Percentiles rank a stretch among this genome's conserved stretches.
Conservation (phyloP, 805 yeast species). For the Candida odintsovae region DNA sequence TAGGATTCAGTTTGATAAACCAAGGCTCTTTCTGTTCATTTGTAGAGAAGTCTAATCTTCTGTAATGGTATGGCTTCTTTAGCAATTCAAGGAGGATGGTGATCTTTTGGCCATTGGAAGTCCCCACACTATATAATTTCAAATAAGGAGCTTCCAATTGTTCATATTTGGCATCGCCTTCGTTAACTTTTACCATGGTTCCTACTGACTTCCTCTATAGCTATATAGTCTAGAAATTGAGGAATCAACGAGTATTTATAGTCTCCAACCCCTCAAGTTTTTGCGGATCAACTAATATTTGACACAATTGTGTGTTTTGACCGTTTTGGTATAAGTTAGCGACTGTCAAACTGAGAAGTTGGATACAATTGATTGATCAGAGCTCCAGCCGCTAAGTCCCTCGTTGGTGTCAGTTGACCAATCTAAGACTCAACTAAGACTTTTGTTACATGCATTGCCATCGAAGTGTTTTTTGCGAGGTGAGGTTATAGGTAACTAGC, state of each 20-base stretch:
- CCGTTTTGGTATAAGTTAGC: background rate
- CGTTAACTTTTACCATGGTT: conserved; percentile 4
- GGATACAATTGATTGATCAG: background rate
- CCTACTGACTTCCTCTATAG: background rate
- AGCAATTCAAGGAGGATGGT: conserved; percentile 29
- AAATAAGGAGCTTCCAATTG: conserved; percentile 31
- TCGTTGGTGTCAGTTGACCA: no score
- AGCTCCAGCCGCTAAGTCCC: no score
- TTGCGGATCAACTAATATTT: background rate
- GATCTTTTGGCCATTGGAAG: conserved; percentile 36
- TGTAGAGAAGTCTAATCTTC: conserved; percentile 34
- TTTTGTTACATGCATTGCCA: no score
- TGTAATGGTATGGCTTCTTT: conserved; percentile 24
- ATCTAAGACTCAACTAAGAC: no score
- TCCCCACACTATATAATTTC: conserved; percentile 32
- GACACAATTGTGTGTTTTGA: background rate
- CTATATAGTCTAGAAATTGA: background rate
- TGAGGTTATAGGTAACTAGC: no score
- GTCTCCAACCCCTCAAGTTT: background rate
- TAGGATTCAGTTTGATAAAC: conserved; percentile 49
- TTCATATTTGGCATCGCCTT: conserved; percentile 11
- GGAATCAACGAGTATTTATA: background rate
- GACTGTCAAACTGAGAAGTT: background rate
- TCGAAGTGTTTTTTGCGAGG: no score
- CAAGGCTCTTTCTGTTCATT: conserved; percentile 47